Conservation (phyloP, 2,329 filamentous ascomycete genomes). For the Pyrenochaeta sp. region DNA sequence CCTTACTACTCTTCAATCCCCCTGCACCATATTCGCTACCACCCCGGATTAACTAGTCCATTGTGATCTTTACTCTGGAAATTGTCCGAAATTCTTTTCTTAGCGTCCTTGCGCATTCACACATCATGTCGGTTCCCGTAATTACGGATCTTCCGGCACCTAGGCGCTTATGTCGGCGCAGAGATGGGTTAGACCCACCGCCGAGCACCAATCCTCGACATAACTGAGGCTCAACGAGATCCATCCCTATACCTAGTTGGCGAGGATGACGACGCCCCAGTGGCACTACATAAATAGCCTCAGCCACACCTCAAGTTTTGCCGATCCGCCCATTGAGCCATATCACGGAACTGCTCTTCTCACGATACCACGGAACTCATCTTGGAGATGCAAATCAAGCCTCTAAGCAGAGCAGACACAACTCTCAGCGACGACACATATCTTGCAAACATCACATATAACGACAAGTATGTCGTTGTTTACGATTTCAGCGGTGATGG, state of each 20-base stretch:
- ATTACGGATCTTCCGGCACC: conserved; percentile 25
- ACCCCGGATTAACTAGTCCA: no score
- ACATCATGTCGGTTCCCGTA: no score
- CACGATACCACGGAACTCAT: not conserved
- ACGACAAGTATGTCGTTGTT: conserved; percentile 45
- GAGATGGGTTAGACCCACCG: conserved; percentile 16
- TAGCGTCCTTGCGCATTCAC: no score
- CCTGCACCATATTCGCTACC: not conserved
- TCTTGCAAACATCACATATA: conserved; percentile 34
- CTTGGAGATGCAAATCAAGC: conserved; percentile 23
- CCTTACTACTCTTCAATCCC: not conserved
- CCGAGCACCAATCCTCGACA: conserved; percentile 26
- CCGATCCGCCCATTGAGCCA: conserved; percentile 3
- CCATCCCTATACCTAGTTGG: conserved; percentile 10
- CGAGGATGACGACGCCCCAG: conserved; percentile 15
- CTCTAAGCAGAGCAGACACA: conserved; percentile 33
- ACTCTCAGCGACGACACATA: conserved; percentile 33
- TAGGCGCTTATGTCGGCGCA: conserved; percentile 15
- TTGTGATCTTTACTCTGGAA: no score
- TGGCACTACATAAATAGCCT: conserved; percentile 7
- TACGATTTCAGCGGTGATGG: conserved; percentile 39
- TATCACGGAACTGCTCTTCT: conserved; percentile 5
- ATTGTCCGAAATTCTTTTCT: no score
- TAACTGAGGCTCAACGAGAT: conserved; percentile 16
- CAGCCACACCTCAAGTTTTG: conserved; percentile 20